Conservation (phyloP, 2,329 filamentous ascomycete species). For the Fusarium compactum region DNA sequence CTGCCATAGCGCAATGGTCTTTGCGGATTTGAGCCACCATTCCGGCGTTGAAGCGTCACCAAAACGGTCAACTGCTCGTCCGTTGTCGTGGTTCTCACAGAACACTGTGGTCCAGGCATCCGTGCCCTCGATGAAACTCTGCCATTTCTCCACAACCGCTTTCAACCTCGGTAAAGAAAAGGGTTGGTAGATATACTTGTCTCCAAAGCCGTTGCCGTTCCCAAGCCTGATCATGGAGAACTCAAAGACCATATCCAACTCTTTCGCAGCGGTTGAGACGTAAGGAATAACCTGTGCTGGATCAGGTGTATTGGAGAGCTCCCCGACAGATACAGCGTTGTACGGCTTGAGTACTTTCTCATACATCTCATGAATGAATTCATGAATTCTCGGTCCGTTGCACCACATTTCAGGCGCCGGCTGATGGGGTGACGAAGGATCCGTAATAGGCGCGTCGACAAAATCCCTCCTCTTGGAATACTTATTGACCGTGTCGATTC, state of each 20-base stretch:
- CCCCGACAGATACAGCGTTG: conserved; percentile 71
- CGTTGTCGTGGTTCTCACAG: conserved; percentile 74
- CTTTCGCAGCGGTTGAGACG: conserved; percentile 63
- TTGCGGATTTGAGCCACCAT: conserved; percentile 60
- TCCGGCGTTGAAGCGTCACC: conserved; percentile 59
- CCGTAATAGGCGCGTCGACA: conserved; percentile 63
- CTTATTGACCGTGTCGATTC: conserved; percentile 76
- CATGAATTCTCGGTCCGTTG: conserved; percentile 72
- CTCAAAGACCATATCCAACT: conserved; percentile 73
- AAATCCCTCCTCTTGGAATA: conserved; percentile 71
- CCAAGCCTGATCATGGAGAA: conserved; percentile 69
- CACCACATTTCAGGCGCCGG: conserved; percentile 65
- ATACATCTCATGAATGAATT: conserved; percentile 71
- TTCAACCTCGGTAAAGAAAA: conserved; percentile 61
- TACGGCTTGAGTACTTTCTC: conserved; percentile 65
- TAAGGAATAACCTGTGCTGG: conserved; percentile 66
- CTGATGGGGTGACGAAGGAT: conserved; percentile 54
- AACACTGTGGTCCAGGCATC: conserved; percentile 71
- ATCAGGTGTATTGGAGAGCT: conserved; percentile 68
- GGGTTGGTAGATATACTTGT: conserved; percentile 63
- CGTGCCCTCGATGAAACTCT: conserved; percentile 61
- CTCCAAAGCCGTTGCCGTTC: conserved; percentile 59
- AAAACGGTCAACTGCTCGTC: conserved; percentile 68
- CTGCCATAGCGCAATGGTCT: conserved; percentile 65
- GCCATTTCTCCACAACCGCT: conserved; percentile 59